Evolutionary conservation across 371 early-diverging fungal species (phyloP).

Genomic region (Apophysomyces ossiformis): DNA sequence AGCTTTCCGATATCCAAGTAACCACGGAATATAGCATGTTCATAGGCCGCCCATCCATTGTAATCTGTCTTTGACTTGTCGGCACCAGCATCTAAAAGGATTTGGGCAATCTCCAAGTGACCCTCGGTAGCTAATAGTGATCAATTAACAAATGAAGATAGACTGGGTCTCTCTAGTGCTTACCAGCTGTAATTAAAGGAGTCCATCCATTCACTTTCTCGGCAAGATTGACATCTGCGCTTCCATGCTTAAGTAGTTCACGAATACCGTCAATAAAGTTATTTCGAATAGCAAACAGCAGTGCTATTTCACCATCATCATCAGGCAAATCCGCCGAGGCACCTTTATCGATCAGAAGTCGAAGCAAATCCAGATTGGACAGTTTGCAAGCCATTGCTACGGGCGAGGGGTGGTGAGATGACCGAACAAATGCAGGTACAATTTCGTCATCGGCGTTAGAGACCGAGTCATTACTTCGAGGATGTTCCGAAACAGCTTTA

Average conservation of each 20-base stretch:
- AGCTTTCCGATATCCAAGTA: slow-evolving; percentile 54
- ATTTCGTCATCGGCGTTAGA: slow-evolving; percentile 11
- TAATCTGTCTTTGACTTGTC: slow-evolving; percentile 52
- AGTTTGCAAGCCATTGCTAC: slow-evolving; percentile 64
- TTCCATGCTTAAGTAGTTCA: slow-evolving; percentile 46
- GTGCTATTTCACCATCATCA: slow-evolving; percentile 69
- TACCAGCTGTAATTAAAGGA: slow-evolving; percentile 67
- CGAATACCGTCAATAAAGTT: slow-evolving; percentile 59
- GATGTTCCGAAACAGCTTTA: slow-evolving; percentile 11
- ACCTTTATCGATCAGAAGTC: slow-evolving; percentile 55
- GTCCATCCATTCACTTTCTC: slow-evolving; percentile 66
- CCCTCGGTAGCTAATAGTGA: slow-evolving; percentile 59
- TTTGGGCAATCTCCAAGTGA: slow-evolving; percentile 50
- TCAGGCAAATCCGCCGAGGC: slow-evolving; percentile 61
- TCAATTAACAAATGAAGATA: background rate
- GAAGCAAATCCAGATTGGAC: slow-evolving; percentile 52
- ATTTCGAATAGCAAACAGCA: slow-evolving; percentile 62
- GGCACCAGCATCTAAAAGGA: slow-evolving; percentile 60
- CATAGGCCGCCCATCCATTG: slow-evolving; percentile 70
- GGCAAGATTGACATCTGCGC: slow-evolving; percentile 43
- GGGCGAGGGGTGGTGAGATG: slow-evolving; percentile 47
- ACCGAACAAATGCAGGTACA: slow-evolving; percentile 43
- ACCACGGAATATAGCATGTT: slow-evolving; percentile 72
- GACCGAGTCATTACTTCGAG: background rate
- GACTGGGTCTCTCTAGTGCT: background rate